These are phyloP conservation scores for Myxozyma mucilagina DNA, from an alignment of 805 yeast genomes.

Conservation along the genomic window DNA sequence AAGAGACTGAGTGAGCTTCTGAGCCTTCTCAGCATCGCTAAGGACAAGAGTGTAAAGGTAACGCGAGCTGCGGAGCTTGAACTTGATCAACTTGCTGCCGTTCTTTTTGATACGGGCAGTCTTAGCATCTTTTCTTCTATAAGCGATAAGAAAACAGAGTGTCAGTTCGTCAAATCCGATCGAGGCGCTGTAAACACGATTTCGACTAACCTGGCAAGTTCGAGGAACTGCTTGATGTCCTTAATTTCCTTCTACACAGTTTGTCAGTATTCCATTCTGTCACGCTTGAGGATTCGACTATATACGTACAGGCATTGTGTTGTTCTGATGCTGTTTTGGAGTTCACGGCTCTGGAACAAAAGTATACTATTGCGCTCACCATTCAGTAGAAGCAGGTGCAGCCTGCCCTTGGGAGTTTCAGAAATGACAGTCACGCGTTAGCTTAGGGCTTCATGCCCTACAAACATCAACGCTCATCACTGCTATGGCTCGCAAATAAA, in stretches of 20 bases:
- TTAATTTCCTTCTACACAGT: slow-evolving; percentile 64
- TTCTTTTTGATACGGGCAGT: slow-evolving; percentile 93
- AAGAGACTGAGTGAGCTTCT: slow-evolving; percentile 94
- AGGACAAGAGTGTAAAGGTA: slow-evolving; percentile 93
- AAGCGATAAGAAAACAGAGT: neutral
- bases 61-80: slow-evolving; percentile 97
- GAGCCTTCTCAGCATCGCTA: slow-evolving; percentile 93
- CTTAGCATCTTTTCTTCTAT: slow-evolving; percentile 78
- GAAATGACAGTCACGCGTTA: slow-evolving; percentile 10
- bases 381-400: neutral
- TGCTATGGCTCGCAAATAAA: neutral
- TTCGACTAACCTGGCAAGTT: slow-evolving; percentile 53
- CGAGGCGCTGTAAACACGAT: neutral
- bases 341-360: neutral
- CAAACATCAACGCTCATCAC: neutral
- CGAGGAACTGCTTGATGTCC: slow-evolving; percentile 96
- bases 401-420: neutral
- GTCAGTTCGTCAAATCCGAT: neutral
- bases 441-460: neutral
- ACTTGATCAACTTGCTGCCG: slow-evolving; percentile 92
- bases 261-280: neutral
- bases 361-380: neutral
- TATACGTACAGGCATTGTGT: slow-evolving; percentile 20
- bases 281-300: neutral
- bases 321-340: neutral